phyloP scores from a whole-genome alignment of 2,329 filamentous ascomycete genomes.

The Hypomyces rosellus region DNA sequence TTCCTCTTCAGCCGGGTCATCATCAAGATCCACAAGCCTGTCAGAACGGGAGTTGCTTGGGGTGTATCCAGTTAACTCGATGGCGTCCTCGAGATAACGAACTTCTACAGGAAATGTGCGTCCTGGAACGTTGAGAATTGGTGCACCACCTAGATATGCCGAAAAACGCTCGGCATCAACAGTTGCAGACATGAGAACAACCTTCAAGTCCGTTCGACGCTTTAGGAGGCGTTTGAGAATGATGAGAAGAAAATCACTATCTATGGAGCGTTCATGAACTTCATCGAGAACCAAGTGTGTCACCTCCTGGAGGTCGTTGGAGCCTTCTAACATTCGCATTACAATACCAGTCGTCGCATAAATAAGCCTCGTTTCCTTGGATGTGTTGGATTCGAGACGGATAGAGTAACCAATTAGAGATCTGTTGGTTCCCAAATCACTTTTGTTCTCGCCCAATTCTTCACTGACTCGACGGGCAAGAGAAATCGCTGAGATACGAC shows the following conservation, averaged over 20 bases:
- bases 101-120: constrained; percentile 89
- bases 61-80: constrained; percentile 76
- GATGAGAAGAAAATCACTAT: constrained; percentile 92
- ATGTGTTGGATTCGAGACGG: constrained; percentile 80
- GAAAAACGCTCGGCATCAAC: constrained; percentile 91
- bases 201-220: constrained; percentile 75
- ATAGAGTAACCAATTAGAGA: constrained; percentile 95
- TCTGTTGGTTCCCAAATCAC: constrained; percentile 72
- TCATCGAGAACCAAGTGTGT: constrained; percentile 96
- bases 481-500: constrained; percentile 93
- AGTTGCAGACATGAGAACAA: constrained; percentile 95
- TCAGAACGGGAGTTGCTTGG: constrained; percentile 38
- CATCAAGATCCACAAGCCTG: constrained; percentile 56
- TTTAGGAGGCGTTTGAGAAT: constrained; percentile 78
- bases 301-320: constrained; percentile 78
- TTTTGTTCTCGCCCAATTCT: constrained; percentile 79
- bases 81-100: constrained; percentile 83
- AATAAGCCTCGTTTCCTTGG: constrained; percentile 73
- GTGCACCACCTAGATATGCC: constrained; percentile 76
- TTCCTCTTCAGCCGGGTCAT: constrained; percentile 48
- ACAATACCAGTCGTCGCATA: constrained; percentile 91
- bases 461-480: constrained; percentile 89
- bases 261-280: constrained; percentile 92
- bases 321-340: constrained; percentile 93
- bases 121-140: constrained; percentile 84